Percentiles rank a stretch among this genome's conserved stretches.
Evolutionary conservation across 2,329 filamentous ascomycete genomes (phyloP).

Genomic region (Pseudocercospora cruenta): DNA sequence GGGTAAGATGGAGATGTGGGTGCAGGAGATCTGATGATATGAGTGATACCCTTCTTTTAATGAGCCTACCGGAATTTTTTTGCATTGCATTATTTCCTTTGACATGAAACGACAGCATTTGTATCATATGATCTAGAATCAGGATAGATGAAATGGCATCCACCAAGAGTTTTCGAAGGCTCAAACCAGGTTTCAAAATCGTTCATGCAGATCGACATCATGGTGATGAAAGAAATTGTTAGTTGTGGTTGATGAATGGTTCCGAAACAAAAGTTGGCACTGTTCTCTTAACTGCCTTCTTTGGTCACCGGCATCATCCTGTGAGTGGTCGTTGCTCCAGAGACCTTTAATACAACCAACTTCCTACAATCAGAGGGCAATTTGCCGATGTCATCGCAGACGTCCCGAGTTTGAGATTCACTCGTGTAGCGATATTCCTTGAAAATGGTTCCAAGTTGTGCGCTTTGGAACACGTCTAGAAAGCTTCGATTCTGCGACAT

Average conservation of each 20-base stretch:
- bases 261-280: neutral
- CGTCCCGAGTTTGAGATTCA: neutral
- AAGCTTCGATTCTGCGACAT: constrained; percentile 1
- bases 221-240: neutral
- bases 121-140: neutral
- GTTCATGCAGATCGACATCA: neutral
- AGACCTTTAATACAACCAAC: constrained; percentile 6
- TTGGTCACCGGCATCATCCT: neutral
- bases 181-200: neutral
- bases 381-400: constrained; percentile 3
- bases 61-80: neutral
- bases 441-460: neutral
- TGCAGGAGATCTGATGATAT: constrained; percentile 31
- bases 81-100: neutral
- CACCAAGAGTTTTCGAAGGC: neutral
- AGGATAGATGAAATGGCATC: neutral
- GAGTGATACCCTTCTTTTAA: neutral
- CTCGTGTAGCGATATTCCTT: neutral
- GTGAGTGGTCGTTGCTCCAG: neutral
- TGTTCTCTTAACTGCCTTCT: neutral
- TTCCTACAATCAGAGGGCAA: neutral
- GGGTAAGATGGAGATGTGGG: constrained; percentile 86
- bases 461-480: neutral
- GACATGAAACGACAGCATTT: neutral
- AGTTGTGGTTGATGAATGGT: neutral